Conservation (phyloP, 306 rosid genomes). For the Casuarina cunninghamiana region DNA sequence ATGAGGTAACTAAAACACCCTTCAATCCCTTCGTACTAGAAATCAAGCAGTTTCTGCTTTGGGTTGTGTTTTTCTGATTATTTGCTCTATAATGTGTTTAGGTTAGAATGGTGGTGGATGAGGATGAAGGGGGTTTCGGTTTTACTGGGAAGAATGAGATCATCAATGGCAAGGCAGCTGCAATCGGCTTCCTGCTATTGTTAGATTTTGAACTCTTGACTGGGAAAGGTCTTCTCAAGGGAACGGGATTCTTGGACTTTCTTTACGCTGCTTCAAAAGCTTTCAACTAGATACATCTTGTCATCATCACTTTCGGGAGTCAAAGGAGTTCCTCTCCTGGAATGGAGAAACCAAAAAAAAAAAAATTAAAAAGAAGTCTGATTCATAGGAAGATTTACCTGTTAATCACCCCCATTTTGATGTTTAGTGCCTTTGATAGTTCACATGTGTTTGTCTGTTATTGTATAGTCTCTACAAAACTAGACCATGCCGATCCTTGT, state of each 20-base stretch:
- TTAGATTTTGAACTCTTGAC: slow-evolving; percentile 95
- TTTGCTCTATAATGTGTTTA: slow-evolving; percentile 26
- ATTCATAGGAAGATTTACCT: slow-evolving; percentile 13
- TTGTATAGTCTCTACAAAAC: neutral
- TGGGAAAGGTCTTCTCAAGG: slow-evolving; percentile 89
- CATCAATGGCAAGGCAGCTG: slow-evolving; percentile 90
- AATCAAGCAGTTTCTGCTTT: neutral
- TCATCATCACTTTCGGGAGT: neutral
- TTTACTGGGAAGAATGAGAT: slow-evolving; percentile 72
- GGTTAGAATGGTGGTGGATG: slow-evolving; percentile 91
- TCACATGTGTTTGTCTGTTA: slow-evolving; percentile 6
- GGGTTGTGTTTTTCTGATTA: neutral
- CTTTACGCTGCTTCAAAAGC: slow-evolving; percentile 65
- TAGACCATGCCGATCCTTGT: neutral
- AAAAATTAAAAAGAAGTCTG: neutral
- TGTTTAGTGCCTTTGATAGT: slow-evolving; percentile 5
- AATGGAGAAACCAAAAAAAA: too few species aligned
- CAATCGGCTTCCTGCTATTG: slow-evolving; percentile 77
- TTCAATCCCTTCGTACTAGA: neutral
- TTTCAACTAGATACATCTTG: slow-evolving; percentile 42
- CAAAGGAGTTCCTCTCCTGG: neutral
- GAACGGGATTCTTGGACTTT: slow-evolving; percentile 97
- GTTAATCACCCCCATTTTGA: slow-evolving; percentile 13
- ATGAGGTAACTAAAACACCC: slow-evolving; percentile 54
- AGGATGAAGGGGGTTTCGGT: slow-evolving; percentile 65